Evolutionary conservation across 108 stramenopile species (phyloP), one percentile per base, ranked within the genome.

Genomic region (Skeletonema menzelii): DNA sequence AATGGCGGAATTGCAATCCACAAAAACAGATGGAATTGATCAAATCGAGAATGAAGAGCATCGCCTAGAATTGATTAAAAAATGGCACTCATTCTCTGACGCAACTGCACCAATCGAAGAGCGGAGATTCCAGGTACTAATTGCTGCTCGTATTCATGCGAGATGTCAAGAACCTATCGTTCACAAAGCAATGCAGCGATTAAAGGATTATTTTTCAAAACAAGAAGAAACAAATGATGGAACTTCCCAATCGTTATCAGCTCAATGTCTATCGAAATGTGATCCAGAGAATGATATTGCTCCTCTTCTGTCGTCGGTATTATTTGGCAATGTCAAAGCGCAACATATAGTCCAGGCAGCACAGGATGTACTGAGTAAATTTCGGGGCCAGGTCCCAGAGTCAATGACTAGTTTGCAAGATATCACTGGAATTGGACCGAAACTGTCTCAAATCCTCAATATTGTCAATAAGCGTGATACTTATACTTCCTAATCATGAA

Each of bases 71-170:
- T 78, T 83, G 35, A 59, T 69, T 11, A 19, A 59, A 49, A 89
- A 88, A 63, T 92, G 91, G 91, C 88, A 89, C 31, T 77, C 81
- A 8, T 69, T 89, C 32, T 79, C 77, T 17, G 80, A 85, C 67
- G 53, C 72, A 20, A 53, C 34, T 15, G 85, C 85, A 38, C 59
- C 84, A 5, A 58, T 88, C 8, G 91, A 92, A 78, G 67, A 78
- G 19, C 67, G 66, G 35, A 76, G 91, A 31, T 91, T 86, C 42
- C 88, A 91, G 47, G 56, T 91, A 5, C 34, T 91, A 7, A 59
- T 91, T 12, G 88, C 91, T 4, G 86, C 91, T 20, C 71, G 91
- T 47, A 61, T 91, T 0, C 91, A 91, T 77, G 88, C 88, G 6
- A 61, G 87, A 58, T 89, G 88, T 69, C 91, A 91, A 55, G 86